These are phyloP conservation scores for Populus hybrid DNA, from an alignment of 441 rosid species.

Conservation along the genomic window DNA sequence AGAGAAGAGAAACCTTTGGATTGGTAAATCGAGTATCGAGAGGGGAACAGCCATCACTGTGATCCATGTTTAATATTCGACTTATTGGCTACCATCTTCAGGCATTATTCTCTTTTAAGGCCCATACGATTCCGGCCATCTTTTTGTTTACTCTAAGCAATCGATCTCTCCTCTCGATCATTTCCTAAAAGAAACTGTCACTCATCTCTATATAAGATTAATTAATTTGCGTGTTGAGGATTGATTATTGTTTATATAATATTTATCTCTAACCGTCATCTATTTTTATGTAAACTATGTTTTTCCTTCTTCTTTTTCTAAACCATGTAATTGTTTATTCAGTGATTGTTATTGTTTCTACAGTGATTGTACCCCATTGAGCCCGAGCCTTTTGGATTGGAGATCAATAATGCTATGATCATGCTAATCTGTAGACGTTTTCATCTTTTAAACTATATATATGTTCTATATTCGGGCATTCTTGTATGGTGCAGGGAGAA, in stretches of 20 bases:
- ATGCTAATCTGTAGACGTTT: no score
- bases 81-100: background rate
- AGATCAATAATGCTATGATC: no score
- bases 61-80: background rate
- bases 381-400: no score
- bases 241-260: background rate
- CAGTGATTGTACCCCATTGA: no score
- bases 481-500: no score
- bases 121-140: background rate
- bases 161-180: background rate
- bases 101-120: background rate
- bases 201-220: background rate
- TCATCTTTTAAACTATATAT: no score
- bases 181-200: background rate
- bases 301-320: no score
- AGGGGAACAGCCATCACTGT: background rate
- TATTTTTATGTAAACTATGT: no score
- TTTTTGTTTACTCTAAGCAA: conserved; percentile 2
- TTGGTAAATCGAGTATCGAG: background rate
- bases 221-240: background rate
- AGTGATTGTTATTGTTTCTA: no score
- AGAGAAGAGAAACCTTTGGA: background rate
- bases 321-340: no score
- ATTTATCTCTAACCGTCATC: background rate
- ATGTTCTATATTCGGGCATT: no score